Base-by-base conservation (phyloP, 306 rosid species). In the Neltuma alba region DNA sequence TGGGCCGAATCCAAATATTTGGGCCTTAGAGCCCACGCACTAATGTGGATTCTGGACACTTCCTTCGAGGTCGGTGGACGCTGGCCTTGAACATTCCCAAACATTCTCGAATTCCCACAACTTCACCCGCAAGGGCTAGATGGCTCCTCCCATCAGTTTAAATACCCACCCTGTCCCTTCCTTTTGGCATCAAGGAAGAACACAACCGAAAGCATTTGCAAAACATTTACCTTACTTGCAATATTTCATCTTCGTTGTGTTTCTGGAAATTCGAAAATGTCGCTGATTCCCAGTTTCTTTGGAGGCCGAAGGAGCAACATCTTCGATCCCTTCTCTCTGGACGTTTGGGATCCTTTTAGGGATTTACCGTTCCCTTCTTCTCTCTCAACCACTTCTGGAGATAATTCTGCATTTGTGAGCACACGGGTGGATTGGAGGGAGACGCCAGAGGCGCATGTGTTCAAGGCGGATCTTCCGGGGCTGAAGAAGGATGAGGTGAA, bases 401-500 rank as follows among this genome's bases (percentile, higher is more conserved):
- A 83, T 2, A 86, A 69, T 57, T 80, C 83, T 10, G 83, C 87
- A 0, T 83, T 80, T 63, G 65, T 77, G 58, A 86, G 16, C 58
- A 69, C 85, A 0, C n/a, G 71, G 0, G 63, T 86, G 3, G 89
- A 86, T 25, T 86, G 85, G 87, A 86, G 77, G 52, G 89, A 86
- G 21, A 86, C 87, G 0, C 83, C 87, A 9, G 87, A 83, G 25
- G 89, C 87, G 5, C 87, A 80, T 2, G 89, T 86, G 74, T 77
- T 83, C 70, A 74, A 74, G 70, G 89, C 85, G 13, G 85, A 86
- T 70, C 36, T 86, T 8, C 89, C 87, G 0, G 87, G 87, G 0
- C 34, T 86, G 21, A 83, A 67, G 57, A 86, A 80, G 33, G 89
- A 86, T n/a, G 87, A 86, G 55, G 87, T 83, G 33, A 86, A 86